These are phyloP conservation scores for Epithele typhae DNA, from an alignment of 768 basidiomycete species.

Conservation along the genomic window DNA sequence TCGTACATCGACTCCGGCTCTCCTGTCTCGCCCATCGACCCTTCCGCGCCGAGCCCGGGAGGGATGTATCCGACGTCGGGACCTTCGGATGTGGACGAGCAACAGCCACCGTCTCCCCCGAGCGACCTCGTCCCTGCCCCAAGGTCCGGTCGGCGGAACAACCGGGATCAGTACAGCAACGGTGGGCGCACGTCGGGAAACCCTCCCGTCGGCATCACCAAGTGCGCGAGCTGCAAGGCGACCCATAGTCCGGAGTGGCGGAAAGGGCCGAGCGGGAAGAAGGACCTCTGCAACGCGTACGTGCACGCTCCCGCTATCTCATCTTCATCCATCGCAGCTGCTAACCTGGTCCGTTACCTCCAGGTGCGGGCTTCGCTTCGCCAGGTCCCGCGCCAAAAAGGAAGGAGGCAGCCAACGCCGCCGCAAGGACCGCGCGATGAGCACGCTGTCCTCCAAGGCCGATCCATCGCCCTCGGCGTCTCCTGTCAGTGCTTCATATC, in stretches of 20 bases:
- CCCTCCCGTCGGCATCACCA: slow-evolving; percentile 66
- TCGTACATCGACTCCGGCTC: slow-evolving; percentile 30
- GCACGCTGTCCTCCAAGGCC: slow-evolving; percentile 21
- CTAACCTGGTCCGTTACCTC: slow-evolving; percentile 5
- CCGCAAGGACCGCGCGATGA: slow-evolving; percentile 56
- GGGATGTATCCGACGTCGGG: slow-evolving; percentile 7
- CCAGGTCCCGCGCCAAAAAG: slow-evolving; percentile 85
- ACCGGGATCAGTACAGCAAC: slow-evolving; percentile 42
- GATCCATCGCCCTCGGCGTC: slow-evolving; percentile 25
- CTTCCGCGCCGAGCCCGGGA: slow-evolving; percentile 19
- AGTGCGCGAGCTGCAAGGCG: slow-evolving; percentile 77
- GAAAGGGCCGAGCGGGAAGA: slow-evolving; percentile 86
- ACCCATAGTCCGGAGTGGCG: slow-evolving; percentile 88
- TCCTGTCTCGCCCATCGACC: slow-evolving; percentile 18
- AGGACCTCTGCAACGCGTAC: slow-evolving; percentile 91
- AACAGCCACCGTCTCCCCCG: slow-evolving; percentile 20
- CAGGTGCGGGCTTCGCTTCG: slow-evolving; percentile 83
- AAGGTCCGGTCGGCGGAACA: slow-evolving; percentile 36
- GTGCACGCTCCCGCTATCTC: slow-evolving; percentile 26
- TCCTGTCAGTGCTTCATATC: slow-evolving; percentile 41
- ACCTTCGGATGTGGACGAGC: slow-evolving; percentile 15
- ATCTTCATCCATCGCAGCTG: slow-evolving; percentile 12
- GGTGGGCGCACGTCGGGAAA: slow-evolving; percentile 51
- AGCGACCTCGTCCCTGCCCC: slow-evolving; percentile 41
- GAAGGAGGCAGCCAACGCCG: slow-evolving; percentile 64